Conservation (phyloP, 345 rosid species). For the Corymbia maculata region DNA sequence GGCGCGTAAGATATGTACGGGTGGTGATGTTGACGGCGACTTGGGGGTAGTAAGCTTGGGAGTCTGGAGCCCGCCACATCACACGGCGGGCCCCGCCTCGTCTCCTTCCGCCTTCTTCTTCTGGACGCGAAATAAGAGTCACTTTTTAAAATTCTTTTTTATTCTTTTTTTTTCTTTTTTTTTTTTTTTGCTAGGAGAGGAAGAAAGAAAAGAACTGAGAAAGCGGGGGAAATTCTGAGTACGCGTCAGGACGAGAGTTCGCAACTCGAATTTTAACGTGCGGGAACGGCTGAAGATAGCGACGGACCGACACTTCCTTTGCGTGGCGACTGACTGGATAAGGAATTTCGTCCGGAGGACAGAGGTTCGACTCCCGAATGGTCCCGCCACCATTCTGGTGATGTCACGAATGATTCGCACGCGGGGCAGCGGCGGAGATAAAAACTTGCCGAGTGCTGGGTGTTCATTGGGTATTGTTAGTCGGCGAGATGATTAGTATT, state of each 20-base stretch:
- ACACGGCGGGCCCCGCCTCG: neutral
- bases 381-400: neutral
- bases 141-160: too few species aligned
- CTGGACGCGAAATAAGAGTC: too few species aligned
- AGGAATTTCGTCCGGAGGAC: neutral
- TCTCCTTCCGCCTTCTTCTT: neutral
- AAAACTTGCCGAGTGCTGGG: neutral
- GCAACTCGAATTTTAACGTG: neutral
- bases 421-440: neutral
- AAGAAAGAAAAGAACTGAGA: neutral
- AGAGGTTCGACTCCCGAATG: neutral
- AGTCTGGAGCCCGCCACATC: neutral
- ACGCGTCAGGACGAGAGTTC: neutral
- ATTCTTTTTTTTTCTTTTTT: too few species aligned
- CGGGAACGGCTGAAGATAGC: neutral
- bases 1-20: neutral
- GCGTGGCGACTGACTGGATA: neutral
- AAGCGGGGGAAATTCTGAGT: fast-evolving
- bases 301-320: neutral
- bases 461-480: neutral
- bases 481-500: neutral
- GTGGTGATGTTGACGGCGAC: neutral
- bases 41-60: neutral
- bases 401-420: neutral
- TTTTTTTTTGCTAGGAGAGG: too few species aligned